Percentiles rank a stretch among this genome's conserved stretches.
phyloP scores from a whole-genome alignment of 139 green algal species.

The Pleodorina starrii region DNA sequence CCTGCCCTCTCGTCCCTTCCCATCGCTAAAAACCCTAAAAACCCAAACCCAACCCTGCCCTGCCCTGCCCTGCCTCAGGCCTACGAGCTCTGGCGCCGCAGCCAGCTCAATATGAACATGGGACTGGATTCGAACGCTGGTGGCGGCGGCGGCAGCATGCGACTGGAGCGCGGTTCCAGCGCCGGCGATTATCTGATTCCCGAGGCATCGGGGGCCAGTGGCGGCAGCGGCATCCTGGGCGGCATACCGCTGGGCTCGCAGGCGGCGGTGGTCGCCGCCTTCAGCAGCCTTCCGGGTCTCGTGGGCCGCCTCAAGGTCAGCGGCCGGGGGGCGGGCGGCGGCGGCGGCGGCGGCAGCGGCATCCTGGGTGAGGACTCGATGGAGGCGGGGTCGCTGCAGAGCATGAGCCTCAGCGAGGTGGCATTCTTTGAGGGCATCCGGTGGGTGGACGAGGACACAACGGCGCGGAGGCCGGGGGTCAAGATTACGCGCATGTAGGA shows the following conservation, averaged over 20 bases:
- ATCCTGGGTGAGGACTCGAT: neutral
- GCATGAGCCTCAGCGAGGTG: constrained; percentile 29
- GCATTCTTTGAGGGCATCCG: constrained; percentile 27
- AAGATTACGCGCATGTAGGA: constrained; percentile 1
- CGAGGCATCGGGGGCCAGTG: neutral
- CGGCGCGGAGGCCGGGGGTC: neutral
- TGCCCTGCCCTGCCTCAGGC: too few relatives aligned
- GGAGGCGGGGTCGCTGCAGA: neutral
- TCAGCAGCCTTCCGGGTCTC: neutral
- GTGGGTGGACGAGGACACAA: neutral
- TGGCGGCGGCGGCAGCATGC: neutral
- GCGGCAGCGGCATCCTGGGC: neutral
- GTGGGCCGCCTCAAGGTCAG: neutral
- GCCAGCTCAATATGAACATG: neutral
- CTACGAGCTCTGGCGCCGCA: neutral
- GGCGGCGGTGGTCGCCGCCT: neutral
- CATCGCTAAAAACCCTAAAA: too few relatives aligned
- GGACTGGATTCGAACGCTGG: neutral
- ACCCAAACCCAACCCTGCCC: too few relatives aligned
- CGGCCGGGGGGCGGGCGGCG: neutral
- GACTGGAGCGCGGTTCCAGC: neutral
- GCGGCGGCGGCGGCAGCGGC: neutral
- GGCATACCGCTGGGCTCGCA: too few relatives aligned
- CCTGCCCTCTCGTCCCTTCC: too few relatives aligned
- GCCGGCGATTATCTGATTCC: neutral